Conservation (phyloP, 768 basidiomycete genomes). For the Lactarius pseudohatsudake region DNA sequence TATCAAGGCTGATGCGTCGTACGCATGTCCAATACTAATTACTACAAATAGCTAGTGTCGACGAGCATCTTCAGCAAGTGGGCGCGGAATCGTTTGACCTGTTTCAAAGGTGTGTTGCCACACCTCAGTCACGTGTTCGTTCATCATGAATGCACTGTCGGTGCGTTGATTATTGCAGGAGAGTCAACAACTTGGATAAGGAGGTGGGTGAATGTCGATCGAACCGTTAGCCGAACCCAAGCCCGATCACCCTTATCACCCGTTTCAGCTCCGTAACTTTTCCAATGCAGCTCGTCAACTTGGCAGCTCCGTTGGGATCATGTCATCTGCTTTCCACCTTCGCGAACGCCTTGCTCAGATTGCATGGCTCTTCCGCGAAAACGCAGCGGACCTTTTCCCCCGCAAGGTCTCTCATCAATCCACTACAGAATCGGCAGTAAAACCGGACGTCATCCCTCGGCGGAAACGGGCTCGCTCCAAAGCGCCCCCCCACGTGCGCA, state of each 20-base stretch:
- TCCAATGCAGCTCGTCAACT: conserved; percentile 74
- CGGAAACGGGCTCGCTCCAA: conserved; percentile 38
- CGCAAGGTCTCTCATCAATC: conserved; percentile 52
- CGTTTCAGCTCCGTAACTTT: conserved; percentile 65
- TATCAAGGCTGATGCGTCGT: conserved; percentile 31
- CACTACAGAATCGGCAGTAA: conserved; percentile 41
- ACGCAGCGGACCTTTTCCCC: conserved; percentile 75
- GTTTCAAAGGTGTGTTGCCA: conserved; percentile 52
- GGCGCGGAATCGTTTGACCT: conserved; percentile 65
- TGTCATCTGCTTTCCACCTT: conserved; percentile 70
- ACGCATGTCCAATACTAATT: not conserved
- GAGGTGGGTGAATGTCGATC: conserved; percentile 43
- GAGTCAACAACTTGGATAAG: conserved; percentile 61
- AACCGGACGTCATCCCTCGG: conserved; percentile 39
- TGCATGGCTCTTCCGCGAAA: conserved; percentile 69
- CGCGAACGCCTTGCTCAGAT: conserved; percentile 68
- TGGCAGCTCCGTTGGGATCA: conserved; percentile 73
- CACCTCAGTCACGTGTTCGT: not conserved
- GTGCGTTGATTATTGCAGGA: conserved; percentile 38
- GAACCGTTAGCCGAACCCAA: not conserved
- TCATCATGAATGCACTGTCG: not conserved
- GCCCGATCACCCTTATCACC: conserved; percentile 8
- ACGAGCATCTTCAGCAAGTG: conserved; percentile 66
- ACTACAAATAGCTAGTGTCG: conserved; percentile 50
- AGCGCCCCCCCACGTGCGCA: conserved; percentile 46